Base-by-base conservation (phyloP, 352 stramenopile species). In the Phytophthora quininea region DNA sequence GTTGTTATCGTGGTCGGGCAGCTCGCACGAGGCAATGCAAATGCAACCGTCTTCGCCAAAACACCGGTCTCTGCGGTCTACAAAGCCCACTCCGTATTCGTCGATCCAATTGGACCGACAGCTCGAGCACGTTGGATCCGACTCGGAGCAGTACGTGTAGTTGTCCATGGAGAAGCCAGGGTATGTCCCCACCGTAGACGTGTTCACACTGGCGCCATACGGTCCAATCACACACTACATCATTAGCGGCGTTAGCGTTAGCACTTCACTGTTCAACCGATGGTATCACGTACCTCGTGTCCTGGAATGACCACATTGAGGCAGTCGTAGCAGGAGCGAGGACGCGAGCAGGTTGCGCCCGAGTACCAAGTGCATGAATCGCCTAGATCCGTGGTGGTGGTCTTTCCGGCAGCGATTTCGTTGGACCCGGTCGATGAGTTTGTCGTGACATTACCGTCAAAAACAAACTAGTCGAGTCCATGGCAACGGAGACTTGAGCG, bases 291-390 rank as follows among this genome's bases (percentile, higher is more conserved):
- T 62, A 84, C 75, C 11, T 78, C 42, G 59, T 74, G 49, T 3
- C 61, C 55, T 2, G 54, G 29, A 27, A 87, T 54, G 14, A 49
- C 67, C 12, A 76, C 69, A 31, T 83, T 80, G 12, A 80, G 58
- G 53, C 73, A 80, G 62, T 80, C 73, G 8, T 62, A 68, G 47
- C 73, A 80, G 3, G 69, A 76, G 24, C 73, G 73, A 51, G 73
- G 73, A 31, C 29, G 52, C 2, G 62, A 64, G 46, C 73, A 80
- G 37, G 69, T 70, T 50, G 58, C 62, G 24, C 54, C 62, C 2
- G 57, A 51, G 47, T 80, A 77, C 73, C 73, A 80, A 8, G 65
- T 70, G 54, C 73, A 80, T 14, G 73, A 64, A 37, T 80, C 73
- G 42, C 62, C 62, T 24, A 52, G 61, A 54, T 67, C 52, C 3